phyloP scores from a whole-genome alignment of 1,284 basidiomycete species.

The Apiotrichum sp. region DNA sequence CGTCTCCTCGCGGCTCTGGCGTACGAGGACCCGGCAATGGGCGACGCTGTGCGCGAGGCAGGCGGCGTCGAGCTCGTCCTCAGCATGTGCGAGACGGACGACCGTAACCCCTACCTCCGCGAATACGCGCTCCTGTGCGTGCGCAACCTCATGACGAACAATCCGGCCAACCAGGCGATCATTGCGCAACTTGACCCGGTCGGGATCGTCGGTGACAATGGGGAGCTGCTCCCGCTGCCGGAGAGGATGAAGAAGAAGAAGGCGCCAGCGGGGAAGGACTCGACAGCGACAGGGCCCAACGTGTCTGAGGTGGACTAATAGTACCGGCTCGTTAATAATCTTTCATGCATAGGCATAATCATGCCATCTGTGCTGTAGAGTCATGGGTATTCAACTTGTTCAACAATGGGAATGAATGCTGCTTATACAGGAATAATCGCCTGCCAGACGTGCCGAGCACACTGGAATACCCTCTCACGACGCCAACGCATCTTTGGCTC shows the following conservation, averaged over 20 bases:
- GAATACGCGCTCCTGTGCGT: slow-evolving; percentile 83
- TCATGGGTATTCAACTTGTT: too few relatives aligned
- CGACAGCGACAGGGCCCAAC: too few relatives aligned
- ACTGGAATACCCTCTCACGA: too few relatives aligned
- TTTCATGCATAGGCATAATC: too few relatives aligned
- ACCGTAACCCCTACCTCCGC: slow-evolving; percentile 78
- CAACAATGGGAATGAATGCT: too few relatives aligned
- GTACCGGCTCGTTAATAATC: too few relatives aligned
- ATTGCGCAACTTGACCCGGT: slow-evolving; percentile 64
- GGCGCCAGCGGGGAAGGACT: background rate
- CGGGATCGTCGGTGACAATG: slow-evolving; percentile 53
- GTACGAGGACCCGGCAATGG: slow-evolving; percentile 58
- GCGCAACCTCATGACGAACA: slow-evolving; percentile 66
- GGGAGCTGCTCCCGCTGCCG: slow-evolving; percentile 52
- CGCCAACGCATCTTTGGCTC: too few relatives aligned
- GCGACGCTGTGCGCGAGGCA: slow-evolving; percentile 63
- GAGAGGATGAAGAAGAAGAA: slow-evolving; percentile 35
- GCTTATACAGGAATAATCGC: too few relatives aligned
- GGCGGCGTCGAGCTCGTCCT: slow-evolving; percentile 73
- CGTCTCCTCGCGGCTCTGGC: slow-evolving; percentile 69
- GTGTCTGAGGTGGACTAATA: too few relatives aligned
- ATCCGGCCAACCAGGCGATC: slow-evolving; percentile 69
- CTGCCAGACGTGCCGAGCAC: too few relatives aligned
- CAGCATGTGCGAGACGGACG: slow-evolving; percentile 80
- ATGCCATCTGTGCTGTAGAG: too few relatives aligned